A percentile compares a stretch with the other conserved stretches of the same genome.
Conservation (phyloP, 78 protist species). For the Dictyostelium citrinum region DNA sequence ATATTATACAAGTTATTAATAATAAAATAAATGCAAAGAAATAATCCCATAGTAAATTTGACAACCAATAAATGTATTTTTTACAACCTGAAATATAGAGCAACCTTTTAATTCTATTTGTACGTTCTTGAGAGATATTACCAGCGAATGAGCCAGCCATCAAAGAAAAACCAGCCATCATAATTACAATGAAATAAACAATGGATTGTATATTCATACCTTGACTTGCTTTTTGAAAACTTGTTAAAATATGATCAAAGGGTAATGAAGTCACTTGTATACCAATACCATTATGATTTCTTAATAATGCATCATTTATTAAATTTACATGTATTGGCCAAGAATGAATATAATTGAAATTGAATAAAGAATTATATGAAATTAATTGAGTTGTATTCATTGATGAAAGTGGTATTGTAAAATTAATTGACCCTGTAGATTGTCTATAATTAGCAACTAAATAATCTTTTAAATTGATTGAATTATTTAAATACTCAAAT, state of each 20-base stretch:
- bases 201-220: slow-evolving; percentile 11
- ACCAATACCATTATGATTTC: slow-evolving; percentile 5
- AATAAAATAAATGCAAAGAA: slow-evolving; percentile 16
- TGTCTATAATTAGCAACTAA: not conserved
- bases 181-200: slow-evolving; percentile 25
- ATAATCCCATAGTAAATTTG: slow-evolving; percentile 64
- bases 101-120: slow-evolving; percentile 12
- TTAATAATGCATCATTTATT: slow-evolving; percentile 21
- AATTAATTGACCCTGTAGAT: slow-evolving; percentile 12
- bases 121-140: slow-evolving; percentile 29
- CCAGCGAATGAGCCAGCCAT: slow-evolving; percentile 74
- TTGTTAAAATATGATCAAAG: slow-evolving; percentile 23
- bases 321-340: slow-evolving; percentile 19
- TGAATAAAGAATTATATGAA: not conserved
- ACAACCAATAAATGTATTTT: slow-evolving; percentile 46
- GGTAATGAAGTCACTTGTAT: slow-evolving; percentile 2
- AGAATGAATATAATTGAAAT: slow-evolving; percentile 21
- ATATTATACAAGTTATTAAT: not conserved
- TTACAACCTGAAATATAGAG: slow-evolving; percentile 55
- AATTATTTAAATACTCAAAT: not conserved
- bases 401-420: not conserved
- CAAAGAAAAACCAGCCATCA: slow-evolving; percentile 43
- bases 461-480: not conserved
- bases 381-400: not conserved
- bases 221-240: not conserved